phyloP scores from a whole-genome alignment of 2,329 filamentous ascomycete species.

The Cephalotrichum gorgonifer region DNA sequence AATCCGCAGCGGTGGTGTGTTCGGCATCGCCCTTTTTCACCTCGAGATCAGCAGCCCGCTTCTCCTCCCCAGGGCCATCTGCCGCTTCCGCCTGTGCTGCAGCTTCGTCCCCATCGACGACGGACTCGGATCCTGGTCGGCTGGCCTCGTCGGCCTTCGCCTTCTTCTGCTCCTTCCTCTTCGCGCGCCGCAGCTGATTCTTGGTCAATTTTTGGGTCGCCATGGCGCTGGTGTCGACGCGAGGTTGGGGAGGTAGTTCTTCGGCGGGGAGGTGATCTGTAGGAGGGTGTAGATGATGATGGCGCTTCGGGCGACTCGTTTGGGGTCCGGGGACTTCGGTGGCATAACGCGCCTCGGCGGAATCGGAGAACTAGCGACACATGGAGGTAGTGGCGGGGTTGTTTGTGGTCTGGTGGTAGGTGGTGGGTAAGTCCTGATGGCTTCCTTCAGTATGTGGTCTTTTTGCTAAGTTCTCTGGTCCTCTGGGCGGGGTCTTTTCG shows the following conservation, averaged over 20 bases:
- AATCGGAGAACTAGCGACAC: neutral
- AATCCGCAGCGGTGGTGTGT: neutral
- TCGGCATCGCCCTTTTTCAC: constrained; percentile 20
- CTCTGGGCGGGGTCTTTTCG: too few relatives aligned
- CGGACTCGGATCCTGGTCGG: constrained; percentile 27
- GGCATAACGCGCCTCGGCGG: constrained; percentile 2
- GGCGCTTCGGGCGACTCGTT: constrained; percentile 22
- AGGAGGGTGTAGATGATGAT: constrained; percentile 22
- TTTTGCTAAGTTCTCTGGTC: too few relatives aligned
- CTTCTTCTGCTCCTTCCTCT: constrained; percentile 88
- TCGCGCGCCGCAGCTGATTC: constrained; percentile 84
- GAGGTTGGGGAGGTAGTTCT: constrained; percentile 16
- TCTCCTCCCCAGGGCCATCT: constrained; percentile 3
- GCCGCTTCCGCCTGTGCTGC: constrained; percentile 30
- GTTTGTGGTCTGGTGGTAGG: too few relatives aligned
- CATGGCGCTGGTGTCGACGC: constrained; percentile 32
- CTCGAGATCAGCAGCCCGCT: constrained; percentile 15
- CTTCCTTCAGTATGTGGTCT: too few relatives aligned
- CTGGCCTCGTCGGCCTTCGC: constrained; percentile 20
- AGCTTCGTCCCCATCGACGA: constrained; percentile 31
- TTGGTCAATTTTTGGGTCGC: constrained; percentile 70
- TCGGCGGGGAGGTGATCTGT: constrained; percentile 3
- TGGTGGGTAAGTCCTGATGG: too few relatives aligned
- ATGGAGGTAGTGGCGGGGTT: too few relatives aligned
- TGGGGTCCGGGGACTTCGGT: constrained; percentile 20